phyloP scores from a whole-genome alignment of 495 filamentous ascomycete species.

The Neurospora sp. region DNA sequence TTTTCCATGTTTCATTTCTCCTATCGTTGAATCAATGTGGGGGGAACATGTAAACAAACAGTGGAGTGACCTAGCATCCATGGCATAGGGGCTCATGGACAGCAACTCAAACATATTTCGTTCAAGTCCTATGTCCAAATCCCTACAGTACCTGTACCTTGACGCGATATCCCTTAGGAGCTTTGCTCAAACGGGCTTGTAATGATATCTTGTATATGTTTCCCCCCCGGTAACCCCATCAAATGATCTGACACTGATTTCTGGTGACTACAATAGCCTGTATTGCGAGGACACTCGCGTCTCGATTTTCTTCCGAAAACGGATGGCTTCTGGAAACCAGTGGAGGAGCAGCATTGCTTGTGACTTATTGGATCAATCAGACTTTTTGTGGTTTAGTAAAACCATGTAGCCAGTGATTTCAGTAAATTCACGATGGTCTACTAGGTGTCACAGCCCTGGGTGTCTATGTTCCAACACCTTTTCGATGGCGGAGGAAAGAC shows the following conservation, averaged over 20 bases:
- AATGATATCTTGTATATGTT: neutral
- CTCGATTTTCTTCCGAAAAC: neutral
- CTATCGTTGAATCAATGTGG: neutral
- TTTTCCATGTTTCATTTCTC: neutral
- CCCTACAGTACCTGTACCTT: neutral
- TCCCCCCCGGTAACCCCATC: neutral
- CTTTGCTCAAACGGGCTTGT: neutral
- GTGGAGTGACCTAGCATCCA: neutral
- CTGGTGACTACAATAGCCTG: neutral
- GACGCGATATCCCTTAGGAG: neutral
- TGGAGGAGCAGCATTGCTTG: neutral
- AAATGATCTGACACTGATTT: neutral
- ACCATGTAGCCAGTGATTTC: neutral
- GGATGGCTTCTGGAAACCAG: neutral
- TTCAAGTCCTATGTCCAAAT: neutral
- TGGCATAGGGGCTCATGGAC: neutral
- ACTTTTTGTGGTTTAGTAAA: neutral
- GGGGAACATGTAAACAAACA: neutral
- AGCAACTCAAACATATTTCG: neutral
- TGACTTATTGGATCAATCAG: neutral
- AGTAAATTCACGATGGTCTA: neutral
- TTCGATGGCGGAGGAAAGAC: neutral
- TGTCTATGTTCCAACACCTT: neutral
- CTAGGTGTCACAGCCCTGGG: neutral
- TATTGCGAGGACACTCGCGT: neutral